Percentiles rank a stretch among this genome's conserved stretches.
phyloP scores from a whole-genome alignment of 1,139 yeast genomes.

The Suhomyces panamericanus region DNA sequence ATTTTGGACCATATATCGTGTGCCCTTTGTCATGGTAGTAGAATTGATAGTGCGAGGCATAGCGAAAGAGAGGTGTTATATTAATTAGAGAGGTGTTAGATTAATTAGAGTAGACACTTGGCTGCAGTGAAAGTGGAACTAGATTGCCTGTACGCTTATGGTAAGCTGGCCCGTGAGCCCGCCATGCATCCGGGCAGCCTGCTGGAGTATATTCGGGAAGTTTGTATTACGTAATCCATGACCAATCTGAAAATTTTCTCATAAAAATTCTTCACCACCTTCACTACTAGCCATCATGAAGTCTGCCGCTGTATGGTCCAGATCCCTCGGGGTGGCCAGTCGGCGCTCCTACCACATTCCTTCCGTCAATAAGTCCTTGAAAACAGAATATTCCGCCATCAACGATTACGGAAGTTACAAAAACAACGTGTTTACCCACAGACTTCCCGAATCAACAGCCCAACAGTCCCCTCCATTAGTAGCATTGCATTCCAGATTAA shows the following conservation, averaged over 20 bases:
- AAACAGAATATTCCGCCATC: constrained; percentile 33
- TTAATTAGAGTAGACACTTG: too few relatives aligned
- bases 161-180: too few relatives aligned
- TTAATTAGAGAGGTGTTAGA: too few relatives aligned
- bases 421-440: constrained; percentile 45
- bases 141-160: too few relatives aligned
- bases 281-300: constrained; percentile 5
- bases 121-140: too few relatives aligned
- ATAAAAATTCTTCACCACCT: constrained; percentile 7
- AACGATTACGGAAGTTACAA: constrained; percentile 45
- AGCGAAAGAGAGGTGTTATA: too few relatives aligned
- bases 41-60: too few relatives aligned
- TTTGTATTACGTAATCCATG: constrained; percentile 7
- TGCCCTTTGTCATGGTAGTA: too few relatives aligned
- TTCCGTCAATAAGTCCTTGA: constrained; percentile 22
- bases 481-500: constrained; percentile 79
- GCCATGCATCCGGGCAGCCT: too few relatives aligned
- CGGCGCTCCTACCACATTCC: constrained; percentile 26
- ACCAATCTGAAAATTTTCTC: constrained; percentile 13
- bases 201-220: too few relatives aligned
- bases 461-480: constrained; percentile 67
- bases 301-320: constrained; percentile 11
- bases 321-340: constrained; percentile 10
- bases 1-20: too few relatives aligned
- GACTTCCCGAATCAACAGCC: constrained; percentile 51